Percentiles rank a stretch among this genome's conserved stretches.
Conservation (phyloP, 2,329 filamentous ascomycete genomes). For the Clonostachys rhizophaga region DNA sequence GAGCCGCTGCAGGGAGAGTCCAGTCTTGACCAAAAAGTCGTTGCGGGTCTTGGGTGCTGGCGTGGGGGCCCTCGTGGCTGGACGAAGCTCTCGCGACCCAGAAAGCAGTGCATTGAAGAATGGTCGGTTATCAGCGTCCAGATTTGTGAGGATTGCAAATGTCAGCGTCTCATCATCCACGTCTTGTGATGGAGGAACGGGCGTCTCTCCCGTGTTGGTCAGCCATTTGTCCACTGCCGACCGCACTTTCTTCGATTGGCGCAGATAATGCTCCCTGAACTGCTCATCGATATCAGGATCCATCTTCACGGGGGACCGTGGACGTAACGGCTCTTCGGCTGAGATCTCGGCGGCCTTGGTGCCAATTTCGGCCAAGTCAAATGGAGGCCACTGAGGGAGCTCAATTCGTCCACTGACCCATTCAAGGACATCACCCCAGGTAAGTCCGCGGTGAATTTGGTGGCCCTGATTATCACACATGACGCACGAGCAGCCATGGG, state of each 20-base stretch:
- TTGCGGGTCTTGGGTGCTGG: slow-evolving; percentile 50
- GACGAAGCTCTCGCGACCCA: slow-evolving; percentile 52
- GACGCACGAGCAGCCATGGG: slow-evolving; percentile 78
- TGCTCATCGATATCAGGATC: slow-evolving; percentile 94
- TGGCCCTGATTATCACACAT: slow-evolving; percentile 62
- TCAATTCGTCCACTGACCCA: slow-evolving; percentile 85
- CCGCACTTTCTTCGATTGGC: slow-evolving; percentile 88
- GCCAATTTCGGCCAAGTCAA: slow-evolving; percentile 63
- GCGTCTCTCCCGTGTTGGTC: slow-evolving; percentile 68
- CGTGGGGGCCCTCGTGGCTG: slow-evolving; percentile 61
- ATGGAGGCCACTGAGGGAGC: slow-evolving; percentile 84
- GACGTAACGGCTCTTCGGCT: slow-evolving; percentile 54
- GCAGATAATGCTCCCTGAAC: slow-evolving; percentile 86
- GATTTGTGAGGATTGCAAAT: slow-evolving; percentile 88
- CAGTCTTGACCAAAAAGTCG: slow-evolving; percentile 70
- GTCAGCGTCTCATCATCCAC: slow-evolving; percentile 91
- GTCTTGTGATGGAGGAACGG: slow-evolving; percentile 74
- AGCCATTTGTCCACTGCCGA: slow-evolving; percentile 91
- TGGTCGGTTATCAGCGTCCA: slow-evolving; percentile 70
- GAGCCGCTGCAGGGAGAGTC: slow-evolving; percentile 75
- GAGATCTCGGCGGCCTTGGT: slow-evolving; percentile 55
- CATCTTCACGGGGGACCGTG: slow-evolving; percentile 64
- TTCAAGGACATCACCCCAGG: slow-evolving; percentile 94
- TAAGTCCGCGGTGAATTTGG: slow-evolving; percentile 67
- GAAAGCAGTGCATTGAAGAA: slow-evolving; percentile 78